These are phyloP conservation scores for Smallanthus sonchifolius DNA, from an alignment of 129 eudicot genomes.

Conservation along the genomic window DNA sequence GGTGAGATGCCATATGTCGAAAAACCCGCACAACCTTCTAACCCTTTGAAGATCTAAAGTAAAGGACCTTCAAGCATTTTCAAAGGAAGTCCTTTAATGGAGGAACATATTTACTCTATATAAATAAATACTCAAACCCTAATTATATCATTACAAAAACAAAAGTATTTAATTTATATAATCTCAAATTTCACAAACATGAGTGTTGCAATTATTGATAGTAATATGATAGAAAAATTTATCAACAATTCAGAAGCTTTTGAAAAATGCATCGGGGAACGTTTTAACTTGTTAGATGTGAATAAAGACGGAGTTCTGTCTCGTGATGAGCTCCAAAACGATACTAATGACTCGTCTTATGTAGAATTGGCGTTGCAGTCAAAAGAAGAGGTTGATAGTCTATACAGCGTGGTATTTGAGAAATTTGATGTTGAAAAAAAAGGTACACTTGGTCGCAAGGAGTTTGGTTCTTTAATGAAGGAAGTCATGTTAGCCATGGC, in stretches of 20 bases:
- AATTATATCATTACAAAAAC: neutral
- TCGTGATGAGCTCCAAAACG: slow-evolving; percentile 41
- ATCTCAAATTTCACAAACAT: slow-evolving; percentile 23
- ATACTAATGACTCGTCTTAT: slow-evolving; percentile 21
- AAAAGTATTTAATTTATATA: neutral
- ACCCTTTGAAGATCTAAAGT: slow-evolving; percentile 19
- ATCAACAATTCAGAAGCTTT: slow-evolving; percentile 36
- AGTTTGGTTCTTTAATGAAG: slow-evolving; percentile 43
- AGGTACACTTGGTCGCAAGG: slow-evolving; percentile 34
- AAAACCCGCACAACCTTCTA: slow-evolving; percentile 18
- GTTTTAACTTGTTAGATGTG: slow-evolving; percentile 36
- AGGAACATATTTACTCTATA: slow-evolving; percentile 25
- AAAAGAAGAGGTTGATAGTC: slow-evolving; percentile 34
- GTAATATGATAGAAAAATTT: slow-evolving; percentile 40
- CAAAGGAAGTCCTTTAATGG: slow-evolving; percentile 26
- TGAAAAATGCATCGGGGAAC: slow-evolving; percentile 42
- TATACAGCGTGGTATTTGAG: slow-evolving; percentile 40
- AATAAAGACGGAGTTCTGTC: slow-evolving; percentile 47
- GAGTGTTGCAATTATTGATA: slow-evolving; percentile 53
- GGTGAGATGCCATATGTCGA: slow-evolving; percentile 7
- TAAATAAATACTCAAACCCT: slow-evolving; percentile 12
- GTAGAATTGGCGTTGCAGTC: slow-evolving; percentile 44
- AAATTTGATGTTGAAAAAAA: slow-evolving; percentile 43
- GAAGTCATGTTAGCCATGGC: slow-evolving; percentile 72
- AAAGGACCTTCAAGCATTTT: slow-evolving; percentile 31